phyloP scores from a whole-genome alignment of 2,329 filamentous ascomycete species.

The Diplodia seriata region DNA sequence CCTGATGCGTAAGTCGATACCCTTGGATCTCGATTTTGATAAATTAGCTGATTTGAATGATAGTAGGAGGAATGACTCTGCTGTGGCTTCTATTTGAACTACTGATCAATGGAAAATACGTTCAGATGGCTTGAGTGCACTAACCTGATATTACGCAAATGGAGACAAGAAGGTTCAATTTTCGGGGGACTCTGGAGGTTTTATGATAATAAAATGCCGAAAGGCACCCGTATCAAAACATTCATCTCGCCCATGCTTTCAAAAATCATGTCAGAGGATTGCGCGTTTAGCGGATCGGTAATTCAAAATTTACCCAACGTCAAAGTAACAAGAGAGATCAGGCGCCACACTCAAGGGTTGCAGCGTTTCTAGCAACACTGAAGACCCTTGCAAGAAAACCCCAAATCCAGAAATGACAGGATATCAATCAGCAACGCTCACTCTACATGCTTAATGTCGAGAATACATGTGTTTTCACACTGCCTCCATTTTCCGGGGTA shows the following conservation, averaged over 20 bases:
- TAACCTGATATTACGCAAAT: not conserved
- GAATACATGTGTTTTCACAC: constrained; percentile 7
- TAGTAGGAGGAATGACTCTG: constrained; percentile 11
- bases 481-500: constrained; percentile 3
- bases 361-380: not conserved
- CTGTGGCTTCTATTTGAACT: not conserved
- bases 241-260: not conserved
- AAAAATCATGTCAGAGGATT: not conserved
- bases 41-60: not conserved
- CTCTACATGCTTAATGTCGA: not conserved
- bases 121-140: not conserved
- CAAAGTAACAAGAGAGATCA: not conserved
- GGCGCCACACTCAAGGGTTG: not conserved
- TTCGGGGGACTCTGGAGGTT: not conserved
- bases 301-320: not conserved
- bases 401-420: not conserved
- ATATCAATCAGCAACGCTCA: constrained; percentile 1
- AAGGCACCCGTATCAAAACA: not conserved
- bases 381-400: not conserved
- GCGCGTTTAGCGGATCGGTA: not conserved
- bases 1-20: not conserved
- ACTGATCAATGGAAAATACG: not conserved
- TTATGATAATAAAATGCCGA: not conserved
- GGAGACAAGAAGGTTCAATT: not conserved
- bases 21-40: not conserved